Conservation (phyloP, 495 filamentous ascomycete genomes). For the Xylaria venustula region DNA sequence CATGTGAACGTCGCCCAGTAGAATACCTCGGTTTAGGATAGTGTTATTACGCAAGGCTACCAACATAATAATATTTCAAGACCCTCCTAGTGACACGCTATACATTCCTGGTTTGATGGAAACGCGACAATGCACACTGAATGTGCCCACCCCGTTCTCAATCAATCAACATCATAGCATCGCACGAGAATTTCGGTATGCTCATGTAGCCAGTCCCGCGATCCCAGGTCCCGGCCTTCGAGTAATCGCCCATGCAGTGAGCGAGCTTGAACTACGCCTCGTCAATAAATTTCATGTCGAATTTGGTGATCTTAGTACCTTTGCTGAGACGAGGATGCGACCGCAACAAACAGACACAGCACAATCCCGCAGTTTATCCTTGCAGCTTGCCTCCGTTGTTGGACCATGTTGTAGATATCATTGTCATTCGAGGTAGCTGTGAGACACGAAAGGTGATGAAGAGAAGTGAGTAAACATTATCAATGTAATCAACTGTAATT, state of each 20-base stretch:
- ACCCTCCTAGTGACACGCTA: no score
- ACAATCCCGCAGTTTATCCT: neutral
- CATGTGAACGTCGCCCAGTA: conserved; percentile 2
- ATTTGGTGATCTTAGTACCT: no score
- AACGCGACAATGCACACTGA: no score
- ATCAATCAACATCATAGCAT: no score
- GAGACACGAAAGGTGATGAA: no score
- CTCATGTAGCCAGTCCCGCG: conserved; percentile 1
- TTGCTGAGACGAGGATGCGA: neutral
- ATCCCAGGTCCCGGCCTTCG: conserved; percentile 4
- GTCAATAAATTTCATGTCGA: neutral
- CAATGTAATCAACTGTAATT: neutral
- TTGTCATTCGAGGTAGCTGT: no score
- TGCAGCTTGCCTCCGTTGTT: neutral
- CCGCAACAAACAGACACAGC: neutral
- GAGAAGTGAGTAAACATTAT: no score
- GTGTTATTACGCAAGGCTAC: neutral
- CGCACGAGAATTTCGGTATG: neutral
- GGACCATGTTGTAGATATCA: neutral
- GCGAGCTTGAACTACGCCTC: neutral
- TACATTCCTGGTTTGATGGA: no score
- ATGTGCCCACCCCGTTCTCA: no score
- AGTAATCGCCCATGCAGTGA: conserved; percentile 5
- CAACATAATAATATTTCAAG: neutral
- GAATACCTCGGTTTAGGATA: neutral